Conservation (phyloP, 2,329 filamentous ascomycete species). For the Verticillium nubilum region DNA sequence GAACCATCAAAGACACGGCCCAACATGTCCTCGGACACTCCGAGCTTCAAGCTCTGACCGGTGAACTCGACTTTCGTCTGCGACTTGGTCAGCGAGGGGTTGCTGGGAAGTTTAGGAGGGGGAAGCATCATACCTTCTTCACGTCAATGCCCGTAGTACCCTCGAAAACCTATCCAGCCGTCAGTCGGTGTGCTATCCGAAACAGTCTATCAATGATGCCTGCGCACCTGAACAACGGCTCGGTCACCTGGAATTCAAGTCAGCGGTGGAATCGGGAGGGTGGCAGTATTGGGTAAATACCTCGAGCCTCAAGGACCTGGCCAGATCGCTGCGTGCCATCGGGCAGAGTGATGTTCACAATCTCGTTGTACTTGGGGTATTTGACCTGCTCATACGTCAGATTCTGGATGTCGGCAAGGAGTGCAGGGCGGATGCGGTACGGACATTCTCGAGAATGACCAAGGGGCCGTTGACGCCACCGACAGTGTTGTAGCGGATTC, state of each 20-base stretch:
- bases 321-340: conserved; percentile 92
- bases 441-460: conserved; percentile 93
- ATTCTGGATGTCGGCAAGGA: background rate
- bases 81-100: conserved; percentile 8
- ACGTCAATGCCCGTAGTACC: conserved; percentile 97
- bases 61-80: conserved; percentile 97
- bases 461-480: conserved; percentile 96
- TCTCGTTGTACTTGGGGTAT: conserved; percentile 96
- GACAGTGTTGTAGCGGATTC: conserved; percentile 94
- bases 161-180: conserved; percentile 74
- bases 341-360: conserved; percentile 89
- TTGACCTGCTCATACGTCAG: conserved; percentile 63
- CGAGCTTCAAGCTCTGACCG: conserved; percentile 94
- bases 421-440: conserved; percentile 23
- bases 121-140: conserved; percentile 70
- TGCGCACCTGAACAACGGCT: conserved; percentile 84
- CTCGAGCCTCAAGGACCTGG: conserved; percentile 95
- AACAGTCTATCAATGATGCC: background rate
- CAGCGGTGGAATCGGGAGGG: conserved; percentile 11
- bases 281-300: conserved; percentile 39
- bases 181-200: background rate
- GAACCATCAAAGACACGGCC: conserved; percentile 98
- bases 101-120: background rate
- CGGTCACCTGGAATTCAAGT: conserved; percentile 61
- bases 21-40: conserved; percentile 99